A percentile compares a stretch with the other conserved stretches of the same genome.
These are phyloP conservation scores for Penicillium vulpinum DNA, from an alignment of 2,329 filamentous ascomycete genomes.

Conservation along the genomic window DNA sequence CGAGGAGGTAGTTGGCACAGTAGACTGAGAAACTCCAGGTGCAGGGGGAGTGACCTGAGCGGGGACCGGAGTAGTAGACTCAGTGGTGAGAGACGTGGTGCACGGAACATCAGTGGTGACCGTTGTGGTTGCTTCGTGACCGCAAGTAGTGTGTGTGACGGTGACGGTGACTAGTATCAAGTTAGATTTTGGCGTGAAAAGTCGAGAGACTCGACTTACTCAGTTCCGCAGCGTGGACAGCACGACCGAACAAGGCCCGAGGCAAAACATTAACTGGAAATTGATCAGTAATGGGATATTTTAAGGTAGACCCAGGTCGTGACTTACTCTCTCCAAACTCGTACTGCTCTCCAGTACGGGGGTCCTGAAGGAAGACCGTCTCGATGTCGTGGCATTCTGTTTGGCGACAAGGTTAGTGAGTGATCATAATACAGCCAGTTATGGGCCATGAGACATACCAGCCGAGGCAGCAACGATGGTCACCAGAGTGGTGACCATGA, in stretches of 20 bases:
- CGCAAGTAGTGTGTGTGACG: slow-evolving; percentile 26
- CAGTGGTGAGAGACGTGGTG: neutral
- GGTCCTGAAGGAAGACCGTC: slow-evolving; percentile 1
- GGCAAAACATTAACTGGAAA: neutral
- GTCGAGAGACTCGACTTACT: neutral
- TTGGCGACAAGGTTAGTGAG: neutral
- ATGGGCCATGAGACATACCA: slow-evolving; percentile 1
- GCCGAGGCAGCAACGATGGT: slow-evolving; percentile 9
- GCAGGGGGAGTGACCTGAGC: neutral
- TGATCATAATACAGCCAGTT: neutral
- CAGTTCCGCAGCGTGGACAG: neutral
- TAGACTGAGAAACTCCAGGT: neutral
- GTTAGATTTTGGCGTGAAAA: neutral
- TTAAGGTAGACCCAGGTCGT: neutral
- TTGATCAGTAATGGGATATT: neutral
- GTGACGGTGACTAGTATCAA: slow-evolving; percentile 17
- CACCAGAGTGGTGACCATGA: slow-evolving; percentile 24
- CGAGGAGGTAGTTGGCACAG: neutral
- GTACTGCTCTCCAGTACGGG: neutral
- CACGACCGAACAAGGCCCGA: slow-evolving; percentile 1
- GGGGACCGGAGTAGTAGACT: neutral
- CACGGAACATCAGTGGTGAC: slow-evolving; percentile 4
- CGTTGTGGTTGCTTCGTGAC: slow-evolving; percentile 1
- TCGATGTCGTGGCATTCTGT: slow-evolving; percentile 2
- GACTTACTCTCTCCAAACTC: slow-evolving; percentile 5